A percentile compares a stretch with the other conserved stretches of the same genome.
phyloP scores from a whole-genome alignment of 768 basidiomycete genomes.

The Suillus occidentalis region DNA sequence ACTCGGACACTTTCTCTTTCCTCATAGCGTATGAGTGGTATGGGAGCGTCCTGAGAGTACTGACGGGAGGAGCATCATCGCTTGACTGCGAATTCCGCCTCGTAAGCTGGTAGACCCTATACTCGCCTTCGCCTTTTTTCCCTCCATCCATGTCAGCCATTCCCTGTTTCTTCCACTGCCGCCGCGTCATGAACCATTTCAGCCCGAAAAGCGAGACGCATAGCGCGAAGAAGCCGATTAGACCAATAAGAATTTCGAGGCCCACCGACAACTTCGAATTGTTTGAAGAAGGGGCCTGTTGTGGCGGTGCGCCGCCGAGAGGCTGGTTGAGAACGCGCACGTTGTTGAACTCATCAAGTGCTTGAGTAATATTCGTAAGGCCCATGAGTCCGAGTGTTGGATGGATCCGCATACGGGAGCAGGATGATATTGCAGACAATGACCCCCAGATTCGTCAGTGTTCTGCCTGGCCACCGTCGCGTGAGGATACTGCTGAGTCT shows the following conservation, averaged over 20 bases:
- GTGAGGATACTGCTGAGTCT: too few species aligned
- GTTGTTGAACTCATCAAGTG: constrained; percentile 65
- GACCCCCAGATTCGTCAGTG: too few species aligned
- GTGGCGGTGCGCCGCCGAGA: constrained; percentile 30
- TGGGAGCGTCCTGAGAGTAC: constrained; percentile 40
- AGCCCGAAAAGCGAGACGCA: constrained; percentile 54
- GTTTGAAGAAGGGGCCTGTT: constrained; percentile 11
- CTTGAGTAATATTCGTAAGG: constrained; percentile 61
- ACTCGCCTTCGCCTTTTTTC: constrained; percentile 14
- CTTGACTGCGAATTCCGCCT: constrained; percentile 26
- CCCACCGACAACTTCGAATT: constrained; percentile 52
- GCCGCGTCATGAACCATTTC: constrained; percentile 50
- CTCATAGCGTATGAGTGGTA: constrained; percentile 41
- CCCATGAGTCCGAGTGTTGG: constrained; percentile 61
- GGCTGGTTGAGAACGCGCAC: constrained; percentile 70
- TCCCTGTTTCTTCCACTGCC: constrained; percentile 30
- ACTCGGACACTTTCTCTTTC: constrained; percentile 32
- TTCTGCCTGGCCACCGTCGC: too few species aligned
- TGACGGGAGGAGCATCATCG: constrained; percentile 34
- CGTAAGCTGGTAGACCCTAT: constrained; percentile 36
- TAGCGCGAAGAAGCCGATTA: constrained; percentile 57
- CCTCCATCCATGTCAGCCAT: constrained; percentile 16
- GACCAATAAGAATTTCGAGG: constrained; percentile 58
- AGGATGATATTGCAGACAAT: too few species aligned
- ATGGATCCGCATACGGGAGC: too few species aligned